Base-by-base conservation (phyloP, 2,329 filamentous ascomycete genomes). In the Calonectria pteridis region DNA sequence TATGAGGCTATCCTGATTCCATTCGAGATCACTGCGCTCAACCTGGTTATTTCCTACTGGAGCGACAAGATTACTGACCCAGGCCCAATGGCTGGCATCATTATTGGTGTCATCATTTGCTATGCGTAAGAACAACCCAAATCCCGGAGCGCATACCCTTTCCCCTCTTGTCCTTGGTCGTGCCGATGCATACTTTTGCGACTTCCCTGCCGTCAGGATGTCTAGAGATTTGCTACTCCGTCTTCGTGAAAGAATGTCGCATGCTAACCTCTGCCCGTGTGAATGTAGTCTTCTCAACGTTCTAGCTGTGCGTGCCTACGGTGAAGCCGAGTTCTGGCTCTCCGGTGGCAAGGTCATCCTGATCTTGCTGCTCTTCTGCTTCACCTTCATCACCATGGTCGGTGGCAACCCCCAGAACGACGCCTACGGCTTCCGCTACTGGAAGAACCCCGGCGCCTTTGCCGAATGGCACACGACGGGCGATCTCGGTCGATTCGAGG, bases 361-460 rank as follows among this genome's bases (percentile, higher is more conserved):
- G 59, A 93, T 93, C 77, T 86, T 92, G 73, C 91, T 92, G 16
- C 86, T 94, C 67, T 93, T 95, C 82, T 84, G 88, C 79, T 95
- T 93, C 84, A 95, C 94, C n/a, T 94, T 96, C 80, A 88, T 96
- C 77, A 92, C 91, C 63, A 95, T 95, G 93, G 86, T 95, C 10
- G 94, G 94, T 43, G 94, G 93, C 35, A 96, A 96, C 77, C 94
- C 94, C 0, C 81, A 91, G 7, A 86, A 90, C 62, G 92, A 94
- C 78, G 87, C 91, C 2, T 94, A 92, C 79, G 93, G 93, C 26
- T 95, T 95, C 81, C 88, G 93, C 23, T 91, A 92, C 80, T 94
- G 92, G 92, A 88, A 87, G 5, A 77, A 81, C 43, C 82, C 84
- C 43, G 83, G 82, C 35, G 75, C 82, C 78, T 83, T 86, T 64